Percentiles rank a stretch among this genome's conserved stretches.
phyloP scores from a whole-genome alignment of 345 rosid genomes.

The Aurinia saxatilis region DNA sequence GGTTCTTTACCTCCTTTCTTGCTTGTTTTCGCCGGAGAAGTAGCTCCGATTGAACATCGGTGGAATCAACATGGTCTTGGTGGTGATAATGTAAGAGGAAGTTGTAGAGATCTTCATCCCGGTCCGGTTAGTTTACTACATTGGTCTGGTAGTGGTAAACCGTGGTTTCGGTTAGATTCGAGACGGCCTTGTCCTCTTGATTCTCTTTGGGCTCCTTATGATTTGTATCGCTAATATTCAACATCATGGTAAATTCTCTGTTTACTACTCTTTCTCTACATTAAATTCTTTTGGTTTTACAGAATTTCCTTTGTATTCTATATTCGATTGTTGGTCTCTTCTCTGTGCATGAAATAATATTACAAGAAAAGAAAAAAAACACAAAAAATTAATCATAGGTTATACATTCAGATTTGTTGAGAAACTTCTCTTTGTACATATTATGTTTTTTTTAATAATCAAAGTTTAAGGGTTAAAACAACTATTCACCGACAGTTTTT shows the following conservation, averaged over 20 bases:
- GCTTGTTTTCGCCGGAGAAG: conserved; percentile 75
- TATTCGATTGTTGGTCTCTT: conserved; percentile 20
- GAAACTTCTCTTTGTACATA: conserved; percentile 12
- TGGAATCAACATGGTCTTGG: conserved; percentile 99
- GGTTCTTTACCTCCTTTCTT: conserved; percentile 93
- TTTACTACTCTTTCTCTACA: background rate
- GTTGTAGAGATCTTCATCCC: conserved; percentile 81
- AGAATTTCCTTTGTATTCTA: conserved; percentile 7
- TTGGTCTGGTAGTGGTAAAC: conserved; percentile 99
- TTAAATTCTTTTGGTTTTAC: background rate
- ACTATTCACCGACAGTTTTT: conserved; percentile 15
- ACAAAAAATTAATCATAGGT: background rate
- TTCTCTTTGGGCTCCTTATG: conserved; percentile 79
- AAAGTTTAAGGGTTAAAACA: background rate
- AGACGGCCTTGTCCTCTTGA: conserved; percentile 79
- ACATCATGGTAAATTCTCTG: conserved; percentile 25
- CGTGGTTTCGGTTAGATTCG: conserved; percentile 86
- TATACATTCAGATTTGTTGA: conserved; percentile 18
- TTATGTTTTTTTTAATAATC: background rate
- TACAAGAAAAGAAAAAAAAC: background rate
- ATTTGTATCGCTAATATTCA: conserved; percentile 44
- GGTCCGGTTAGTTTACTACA: conserved; percentile 93
- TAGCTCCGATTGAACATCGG: conserved; percentile 87
- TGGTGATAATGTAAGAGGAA: conserved; percentile 87
- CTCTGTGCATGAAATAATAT: conserved; percentile 21